Conservation (phyloP, 495 filamentous ascomycete genomes). For the Daldinia bambusicola region DNA sequence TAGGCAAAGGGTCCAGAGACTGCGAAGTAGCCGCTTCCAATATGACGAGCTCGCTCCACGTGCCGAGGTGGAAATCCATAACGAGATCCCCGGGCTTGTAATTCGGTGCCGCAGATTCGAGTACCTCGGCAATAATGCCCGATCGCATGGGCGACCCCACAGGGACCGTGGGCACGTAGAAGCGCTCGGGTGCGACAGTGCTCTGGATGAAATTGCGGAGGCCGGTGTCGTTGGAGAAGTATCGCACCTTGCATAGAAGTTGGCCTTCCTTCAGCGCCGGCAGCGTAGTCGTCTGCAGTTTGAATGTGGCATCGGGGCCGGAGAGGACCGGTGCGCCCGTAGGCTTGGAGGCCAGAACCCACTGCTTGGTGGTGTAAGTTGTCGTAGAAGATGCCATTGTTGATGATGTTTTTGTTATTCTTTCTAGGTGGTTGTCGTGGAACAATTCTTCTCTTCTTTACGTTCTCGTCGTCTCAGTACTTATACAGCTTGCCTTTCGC, state of each 20-base stretch:
- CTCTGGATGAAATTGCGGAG: conserved; percentile 70
- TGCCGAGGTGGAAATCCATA: conserved; percentile 45
- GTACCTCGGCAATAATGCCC: conserved; percentile 61
- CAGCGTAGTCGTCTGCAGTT: conserved; percentile 55
- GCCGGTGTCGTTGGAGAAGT: conserved; percentile 73
- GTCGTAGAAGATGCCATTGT: conserved; percentile 23
- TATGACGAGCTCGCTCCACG: conserved; percentile 65
- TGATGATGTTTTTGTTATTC: conserved; percentile 14
- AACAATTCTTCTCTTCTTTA: conserved; percentile 6
- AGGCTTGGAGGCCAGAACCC: conserved; percentile 53
- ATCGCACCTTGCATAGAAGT: conserved; percentile 58
- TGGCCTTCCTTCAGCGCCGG: conserved; percentile 49
- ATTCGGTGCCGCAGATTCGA: conserved; percentile 50
- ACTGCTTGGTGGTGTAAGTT: conserved; percentile 47
- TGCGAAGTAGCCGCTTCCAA: conserved; percentile 49
- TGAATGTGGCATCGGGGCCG: conserved; percentile 54
- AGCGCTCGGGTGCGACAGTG: conserved; percentile 56
- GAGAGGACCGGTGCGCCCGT: conserved; percentile 44
- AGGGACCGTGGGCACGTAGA: conserved; percentile 68
- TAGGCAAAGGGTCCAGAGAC: conserved; percentile 45
- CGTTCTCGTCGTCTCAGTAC: conserved; percentile 1
- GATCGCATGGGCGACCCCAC: conserved; percentile 66
- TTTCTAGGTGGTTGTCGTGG: conserved; percentile 11
- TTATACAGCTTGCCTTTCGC: conserved; percentile 2
- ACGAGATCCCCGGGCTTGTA: conserved; percentile 55